Evolutionary conservation across 495 filamentous ascomycete species (phyloP).

Genomic region (Daldinia grandis): DNA sequence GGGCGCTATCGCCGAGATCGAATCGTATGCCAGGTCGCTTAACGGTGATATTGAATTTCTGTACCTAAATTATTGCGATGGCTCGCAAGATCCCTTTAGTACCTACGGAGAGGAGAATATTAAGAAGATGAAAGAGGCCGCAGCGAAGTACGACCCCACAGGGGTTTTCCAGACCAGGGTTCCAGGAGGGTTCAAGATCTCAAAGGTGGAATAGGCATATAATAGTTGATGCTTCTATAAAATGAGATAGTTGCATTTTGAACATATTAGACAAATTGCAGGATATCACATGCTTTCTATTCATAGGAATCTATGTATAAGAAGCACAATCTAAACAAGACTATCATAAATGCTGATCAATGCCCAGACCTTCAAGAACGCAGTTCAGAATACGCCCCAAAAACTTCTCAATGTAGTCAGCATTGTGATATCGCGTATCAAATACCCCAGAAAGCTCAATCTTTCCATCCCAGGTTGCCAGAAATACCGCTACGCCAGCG

Average conservation of each 20-base stretch:
- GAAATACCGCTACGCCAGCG: constrained; percentile 25
- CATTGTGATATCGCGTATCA: constrained; percentile 29
- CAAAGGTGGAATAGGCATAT: constrained; percentile 7
- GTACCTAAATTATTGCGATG: constrained; percentile 54
- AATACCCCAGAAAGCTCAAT: constrained; percentile 30
- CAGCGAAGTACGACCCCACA: constrained; percentile 58
- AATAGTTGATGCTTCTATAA: neutral
- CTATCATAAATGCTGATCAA: neutral
- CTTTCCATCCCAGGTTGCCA: constrained; percentile 31
- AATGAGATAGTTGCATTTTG: neutral
- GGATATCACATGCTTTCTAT: neutral
- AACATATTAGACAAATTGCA: neutral
- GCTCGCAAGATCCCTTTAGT: constrained; percentile 51
- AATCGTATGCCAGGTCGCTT: constrained; percentile 13
- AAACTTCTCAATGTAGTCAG: constrained; percentile 13
- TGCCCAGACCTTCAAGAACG: constrained; percentile 8
- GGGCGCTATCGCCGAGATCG: constrained; percentile 6
- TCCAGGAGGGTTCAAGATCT: constrained; percentile 41
- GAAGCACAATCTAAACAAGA: neutral
- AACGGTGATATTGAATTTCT: constrained; percentile 9
- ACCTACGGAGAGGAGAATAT: constrained; percentile 59
- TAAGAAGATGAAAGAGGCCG: constrained; percentile 47
- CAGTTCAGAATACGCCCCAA: constrained; percentile 15
- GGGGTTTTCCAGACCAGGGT: constrained; percentile 56
- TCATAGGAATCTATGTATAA: neutral